A percentile compares a stretch with the other conserved stretches of the same genome.
phyloP scores from a whole-genome alignment of 352 stramenopile species.

The Thalassiosira hispida region DNA sequence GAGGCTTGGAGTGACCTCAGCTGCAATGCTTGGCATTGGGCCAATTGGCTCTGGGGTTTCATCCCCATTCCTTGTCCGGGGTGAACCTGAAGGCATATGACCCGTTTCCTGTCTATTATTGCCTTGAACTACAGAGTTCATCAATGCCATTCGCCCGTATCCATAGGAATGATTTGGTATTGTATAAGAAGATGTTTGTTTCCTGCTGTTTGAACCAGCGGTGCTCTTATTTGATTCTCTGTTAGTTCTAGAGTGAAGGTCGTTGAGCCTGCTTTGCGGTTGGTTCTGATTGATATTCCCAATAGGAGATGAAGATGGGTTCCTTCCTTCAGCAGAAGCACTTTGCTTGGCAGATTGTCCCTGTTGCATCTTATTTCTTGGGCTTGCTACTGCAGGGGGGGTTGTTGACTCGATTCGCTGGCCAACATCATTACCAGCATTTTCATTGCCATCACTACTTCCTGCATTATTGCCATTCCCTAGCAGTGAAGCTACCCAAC shows the following conservation, averaged over 20 bases:
- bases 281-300: not conserved
- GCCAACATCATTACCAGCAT: not conserved
- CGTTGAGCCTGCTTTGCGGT: conserved; percentile 12
- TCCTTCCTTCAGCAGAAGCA: not conserved
- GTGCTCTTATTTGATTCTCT: not conserved
- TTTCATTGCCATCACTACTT: not conserved
- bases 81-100: not conserved
- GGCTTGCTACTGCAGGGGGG: not conserved
- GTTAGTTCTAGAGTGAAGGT: conserved; percentile 2
- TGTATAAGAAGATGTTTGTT: not conserved
- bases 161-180: conserved; percentile 11
- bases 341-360: conserved; percentile 4
- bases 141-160: conserved; percentile 27
- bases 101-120: not conserved
- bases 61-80: not conserved
- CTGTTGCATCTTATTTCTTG: conserved; percentile 1
- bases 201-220: not conserved
- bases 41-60: conserved; percentile 25
- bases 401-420: not conserved
- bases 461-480: conserved; percentile 4
- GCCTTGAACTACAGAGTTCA: conserved; percentile 26
- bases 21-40: conserved; percentile 43
- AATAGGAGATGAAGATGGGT: not conserved
- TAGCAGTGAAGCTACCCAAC: conserved; percentile 34
- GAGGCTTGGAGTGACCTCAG: conserved; percentile 36